A percentile compares a stretch with the other conserved stretches of the same genome.
phyloP scores from a whole-genome alignment of 106 monocot genomes.

The Dioscorea zingiberensis region DNA sequence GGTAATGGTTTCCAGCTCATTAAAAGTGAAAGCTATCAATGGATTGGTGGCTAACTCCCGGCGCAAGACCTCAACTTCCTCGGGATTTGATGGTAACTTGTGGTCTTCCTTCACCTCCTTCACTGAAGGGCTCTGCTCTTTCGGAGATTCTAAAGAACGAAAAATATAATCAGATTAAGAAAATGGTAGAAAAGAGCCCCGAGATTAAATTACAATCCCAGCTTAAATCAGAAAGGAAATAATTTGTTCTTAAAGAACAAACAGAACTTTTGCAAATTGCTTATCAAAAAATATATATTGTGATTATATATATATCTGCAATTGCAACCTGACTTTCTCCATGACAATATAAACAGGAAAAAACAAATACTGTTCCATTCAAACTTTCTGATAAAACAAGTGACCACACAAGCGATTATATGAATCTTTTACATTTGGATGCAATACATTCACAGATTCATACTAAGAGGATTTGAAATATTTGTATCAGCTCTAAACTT shows the following conservation, averaged over 20 bases:
- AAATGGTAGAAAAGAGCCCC: background rate
- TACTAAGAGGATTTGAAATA: no score
- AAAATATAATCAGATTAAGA: background rate
- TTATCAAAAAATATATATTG: background rate
- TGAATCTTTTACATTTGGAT: no score
- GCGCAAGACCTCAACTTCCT: conserved; percentile 66
- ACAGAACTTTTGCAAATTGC: no score
- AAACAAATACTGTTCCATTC: no score
- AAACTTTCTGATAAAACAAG: no score
- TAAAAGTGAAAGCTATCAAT: conserved; percentile 53
- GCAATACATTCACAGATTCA: no score
- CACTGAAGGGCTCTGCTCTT: conserved; percentile 17
- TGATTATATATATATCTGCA: no score
- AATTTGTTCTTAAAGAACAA: background rate
- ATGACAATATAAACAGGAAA: no score
- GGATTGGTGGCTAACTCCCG: conserved; percentile 32
- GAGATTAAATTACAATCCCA: no score
- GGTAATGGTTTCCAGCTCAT: conserved; percentile 57
- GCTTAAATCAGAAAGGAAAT: background rate
- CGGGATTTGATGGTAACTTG: conserved; percentile 50
- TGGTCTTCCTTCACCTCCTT: conserved; percentile 12
- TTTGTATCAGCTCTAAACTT: no score
- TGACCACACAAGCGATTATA: no score
- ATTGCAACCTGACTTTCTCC: no score
- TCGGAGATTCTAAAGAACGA: conserved; percentile 20